A percentile compares a stretch with the other conserved stretches of the same genome.
These are phyloP conservation scores for Ambrosiella xylebori DNA, from an alignment of 2,329 filamentous ascomycete species.

Conservation along the genomic window DNA sequence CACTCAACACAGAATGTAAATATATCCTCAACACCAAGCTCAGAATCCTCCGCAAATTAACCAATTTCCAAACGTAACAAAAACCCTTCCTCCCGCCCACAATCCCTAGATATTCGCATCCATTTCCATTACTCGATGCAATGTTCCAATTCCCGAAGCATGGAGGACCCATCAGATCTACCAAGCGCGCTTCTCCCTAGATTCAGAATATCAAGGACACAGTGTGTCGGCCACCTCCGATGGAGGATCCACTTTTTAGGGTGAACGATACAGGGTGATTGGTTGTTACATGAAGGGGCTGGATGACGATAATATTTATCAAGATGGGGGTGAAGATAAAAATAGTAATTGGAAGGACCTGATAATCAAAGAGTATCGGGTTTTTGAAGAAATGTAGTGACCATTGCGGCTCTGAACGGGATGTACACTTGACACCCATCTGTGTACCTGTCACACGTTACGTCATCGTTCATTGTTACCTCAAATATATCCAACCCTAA, in stretches of 20 bases:
- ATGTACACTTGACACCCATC: neutral
- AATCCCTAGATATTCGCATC: neutral
- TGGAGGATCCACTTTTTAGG: neutral
- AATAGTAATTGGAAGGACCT: neutral
- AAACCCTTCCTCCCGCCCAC: neutral
- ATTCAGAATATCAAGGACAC: neutral
- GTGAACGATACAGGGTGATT: neutral
- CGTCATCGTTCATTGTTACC: too few species aligned
- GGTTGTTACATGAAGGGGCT: neutral
- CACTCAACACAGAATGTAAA: neutral
- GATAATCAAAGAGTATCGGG: neutral
- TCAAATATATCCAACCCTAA: too few species aligned
- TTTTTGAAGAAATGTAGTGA: neutral
- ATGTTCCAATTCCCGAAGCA: neutral
- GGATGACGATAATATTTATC: neutral
- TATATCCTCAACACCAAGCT: neutral
- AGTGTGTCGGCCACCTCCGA: neutral
- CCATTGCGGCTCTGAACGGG: neutral
- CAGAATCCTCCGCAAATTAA: neutral
- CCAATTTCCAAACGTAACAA: neutral
- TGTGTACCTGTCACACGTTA: too few species aligned
- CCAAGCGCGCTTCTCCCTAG: neutral
- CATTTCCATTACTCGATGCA: slow-evolving; percentile 7
- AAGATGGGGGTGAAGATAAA: neutral
- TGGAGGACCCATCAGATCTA: neutral